phyloP scores from a whole-genome alignment of 257 asterid genomes.

The Nicotiana undulata region DNA sequence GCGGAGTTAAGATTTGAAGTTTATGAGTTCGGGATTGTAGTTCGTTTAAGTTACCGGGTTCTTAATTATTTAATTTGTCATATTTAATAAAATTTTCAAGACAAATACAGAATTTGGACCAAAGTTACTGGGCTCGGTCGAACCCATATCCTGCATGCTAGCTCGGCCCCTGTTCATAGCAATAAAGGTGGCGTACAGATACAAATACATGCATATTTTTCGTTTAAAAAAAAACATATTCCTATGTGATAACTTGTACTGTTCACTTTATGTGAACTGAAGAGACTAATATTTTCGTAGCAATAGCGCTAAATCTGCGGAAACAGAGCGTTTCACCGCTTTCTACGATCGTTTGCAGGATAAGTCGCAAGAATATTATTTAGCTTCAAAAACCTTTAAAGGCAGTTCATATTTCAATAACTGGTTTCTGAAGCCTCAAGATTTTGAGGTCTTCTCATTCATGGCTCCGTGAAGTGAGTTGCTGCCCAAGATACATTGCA shows the following conservation, averaged over 20 bases:
- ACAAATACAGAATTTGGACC: too few relatives aligned
- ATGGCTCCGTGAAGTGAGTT: slow-evolving; percentile 19
- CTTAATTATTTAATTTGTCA: too few relatives aligned
- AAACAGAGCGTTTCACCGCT: not conserved
- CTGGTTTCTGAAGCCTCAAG: slow-evolving; percentile 67
- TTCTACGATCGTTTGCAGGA: slow-evolving; percentile 37
- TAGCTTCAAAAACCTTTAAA: slow-evolving; percentile 59
- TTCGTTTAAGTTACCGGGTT: too few relatives aligned
- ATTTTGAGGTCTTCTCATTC: slow-evolving; percentile 45
- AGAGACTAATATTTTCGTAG: not conserved
- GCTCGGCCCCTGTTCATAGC: not conserved
- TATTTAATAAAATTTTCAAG: too few relatives aligned
- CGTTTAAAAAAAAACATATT: not conserved
- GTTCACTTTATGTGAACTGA: not conserved
- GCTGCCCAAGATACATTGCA: not conserved
- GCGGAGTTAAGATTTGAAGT: too few relatives aligned
- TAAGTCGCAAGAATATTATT: slow-evolving; percentile 41
- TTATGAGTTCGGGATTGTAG: too few relatives aligned
- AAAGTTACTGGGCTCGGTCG: too few relatives aligned
- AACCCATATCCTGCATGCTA: too few relatives aligned
- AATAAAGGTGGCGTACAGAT: not conserved
- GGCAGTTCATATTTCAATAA: slow-evolving; percentile 53
- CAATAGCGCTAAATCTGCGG: not conserved
- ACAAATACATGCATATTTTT: not conserved
- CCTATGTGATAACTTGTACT: not conserved